A percentile compares a stretch with the other conserved stretches of the same genome.
phyloP scores from a whole-genome alignment of 306 rosid species.

The Quercus alba region DNA sequence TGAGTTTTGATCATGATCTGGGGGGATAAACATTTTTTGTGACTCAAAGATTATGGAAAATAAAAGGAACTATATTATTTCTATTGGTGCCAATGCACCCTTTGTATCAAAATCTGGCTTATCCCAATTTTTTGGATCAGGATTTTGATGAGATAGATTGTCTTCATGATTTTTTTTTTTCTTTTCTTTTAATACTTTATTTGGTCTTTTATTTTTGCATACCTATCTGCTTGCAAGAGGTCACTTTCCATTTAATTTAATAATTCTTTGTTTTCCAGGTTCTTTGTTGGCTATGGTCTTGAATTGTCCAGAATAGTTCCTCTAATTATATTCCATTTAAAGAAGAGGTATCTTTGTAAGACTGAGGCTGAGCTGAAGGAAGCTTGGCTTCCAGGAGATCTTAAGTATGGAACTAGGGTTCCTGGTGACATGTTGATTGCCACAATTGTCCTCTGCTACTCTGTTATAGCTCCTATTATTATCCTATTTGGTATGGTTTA shows the following conservation, averaged over 20 bases:
- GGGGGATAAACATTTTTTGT: too few relatives aligned
- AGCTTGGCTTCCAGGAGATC: slow-evolving; percentile 94
- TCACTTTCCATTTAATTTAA: slow-evolving; percentile 14
- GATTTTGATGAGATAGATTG: too few relatives aligned
- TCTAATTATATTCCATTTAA: slow-evolving; percentile 78
- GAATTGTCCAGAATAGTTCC: slow-evolving; percentile 88
- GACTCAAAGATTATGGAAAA: too few relatives aligned
- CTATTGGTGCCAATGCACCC: too few relatives aligned
- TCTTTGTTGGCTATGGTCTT: slow-evolving; percentile 90
- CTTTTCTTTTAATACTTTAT: too few relatives aligned
- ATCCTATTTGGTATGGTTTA: slow-evolving; percentile 77
- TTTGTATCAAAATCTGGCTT: too few relatives aligned
- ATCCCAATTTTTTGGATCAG: too few relatives aligned
- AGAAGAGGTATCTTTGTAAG: slow-evolving; percentile 84
- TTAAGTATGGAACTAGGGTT: slow-evolving; percentile 75
- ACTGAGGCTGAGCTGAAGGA: slow-evolving; percentile 78
- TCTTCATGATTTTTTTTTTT: too few relatives aligned
- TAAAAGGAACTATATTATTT: too few relatives aligned
- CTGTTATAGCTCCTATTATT: slow-evolving; percentile 79
- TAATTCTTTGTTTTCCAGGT: slow-evolving; percentile 41
- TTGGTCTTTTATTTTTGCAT: too few relatives aligned
- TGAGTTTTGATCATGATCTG: too few relatives aligned
- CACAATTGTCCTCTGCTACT: slow-evolving; percentile 80
- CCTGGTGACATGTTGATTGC: slow-evolving; percentile 79
- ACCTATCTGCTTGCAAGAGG: too few relatives aligned